A percentile compares a stretch with the other conserved stretches of the same genome.
phyloP scores from a whole-genome alignment of 345 rosid species.

The Brassica nigra region DNA sequence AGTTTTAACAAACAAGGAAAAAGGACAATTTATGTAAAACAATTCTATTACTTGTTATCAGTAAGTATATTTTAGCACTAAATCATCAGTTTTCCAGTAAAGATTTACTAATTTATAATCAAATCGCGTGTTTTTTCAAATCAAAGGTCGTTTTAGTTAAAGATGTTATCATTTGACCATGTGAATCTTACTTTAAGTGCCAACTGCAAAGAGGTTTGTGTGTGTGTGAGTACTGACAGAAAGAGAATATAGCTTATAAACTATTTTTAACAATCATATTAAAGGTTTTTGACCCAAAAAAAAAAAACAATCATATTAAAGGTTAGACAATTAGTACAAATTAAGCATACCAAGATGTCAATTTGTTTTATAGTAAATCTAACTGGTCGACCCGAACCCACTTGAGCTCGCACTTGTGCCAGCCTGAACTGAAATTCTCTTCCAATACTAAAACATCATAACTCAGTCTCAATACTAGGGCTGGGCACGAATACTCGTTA shows the following conservation, averaged over 20 bases:
- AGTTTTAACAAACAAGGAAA: not conserved
- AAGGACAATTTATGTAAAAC: not conserved
- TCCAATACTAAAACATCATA: constrained; percentile 1
- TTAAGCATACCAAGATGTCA: constrained; percentile 21
- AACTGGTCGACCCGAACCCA: constrained; percentile 16
- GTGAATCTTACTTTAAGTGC: constrained; percentile 45
- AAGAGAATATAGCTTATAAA: constrained; percentile 8
- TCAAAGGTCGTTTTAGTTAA: constrained; percentile 34
- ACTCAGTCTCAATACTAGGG: not conserved
- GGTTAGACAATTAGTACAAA: not conserved
- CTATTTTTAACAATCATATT: not conserved
- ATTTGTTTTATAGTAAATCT: not conserved
- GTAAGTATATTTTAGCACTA: not conserved
- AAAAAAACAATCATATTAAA: not conserved
- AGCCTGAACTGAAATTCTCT: not conserved
- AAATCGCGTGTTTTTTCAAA: constrained; percentile 27
- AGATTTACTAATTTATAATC: not conserved
- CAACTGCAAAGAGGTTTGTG: constrained; percentile 33
- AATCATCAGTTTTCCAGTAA: not conserved
- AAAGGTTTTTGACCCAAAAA: not conserved
- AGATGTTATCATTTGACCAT: constrained; percentile 55
- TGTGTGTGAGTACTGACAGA: constrained; percentile 32
- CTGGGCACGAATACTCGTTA: no score
- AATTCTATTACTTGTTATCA: not conserved
- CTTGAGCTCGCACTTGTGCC: constrained; percentile 13